Percentiles rank a stretch among this genome's conserved stretches.
phyloP scores from a whole-genome alignment of 2,329 filamentous ascomycete species.

The Penicillium sclerotiorum region DNA sequence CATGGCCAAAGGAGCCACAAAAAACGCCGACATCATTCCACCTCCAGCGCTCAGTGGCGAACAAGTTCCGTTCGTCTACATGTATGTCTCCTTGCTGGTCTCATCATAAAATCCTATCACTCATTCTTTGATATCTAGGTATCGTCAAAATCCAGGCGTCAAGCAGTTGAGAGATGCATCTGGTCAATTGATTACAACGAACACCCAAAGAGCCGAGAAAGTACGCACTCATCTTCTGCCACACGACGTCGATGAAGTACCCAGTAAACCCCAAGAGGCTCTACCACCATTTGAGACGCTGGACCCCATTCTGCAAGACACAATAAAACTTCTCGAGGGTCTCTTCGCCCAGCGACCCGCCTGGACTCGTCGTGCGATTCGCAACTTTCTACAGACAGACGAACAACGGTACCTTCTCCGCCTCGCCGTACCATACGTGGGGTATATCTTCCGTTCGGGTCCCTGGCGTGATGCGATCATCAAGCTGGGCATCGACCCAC shows the following conservation, averaged over 20 bases:
- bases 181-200: slow-evolving; percentile 63
- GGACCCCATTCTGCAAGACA: slow-evolving; percentile 62
- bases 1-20: slow-evolving; percentile 60
- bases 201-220: slow-evolving; percentile 60
- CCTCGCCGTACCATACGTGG: slow-evolving; percentile 77
- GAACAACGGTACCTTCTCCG: slow-evolving; percentile 63
- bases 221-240: slow-evolving; percentile 61
- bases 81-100: slow-evolving; percentile 33
- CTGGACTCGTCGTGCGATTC: slow-evolving; percentile 80
- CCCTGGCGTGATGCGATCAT: slow-evolving; percentile 90
- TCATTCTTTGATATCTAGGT: slow-evolving; percentile 45
- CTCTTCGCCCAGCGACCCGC: slow-evolving; percentile 76
- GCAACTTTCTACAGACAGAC: slow-evolving; percentile 66
- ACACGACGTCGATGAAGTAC: slow-evolving; percentile 64
- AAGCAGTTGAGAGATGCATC: slow-evolving; percentile 61
- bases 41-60: slow-evolving; percentile 77
- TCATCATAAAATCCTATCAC: background rate
- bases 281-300: slow-evolving; percentile 54
- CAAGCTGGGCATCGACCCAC: slow-evolving; percentile 82
- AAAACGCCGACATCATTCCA: slow-evolving; percentile 72
- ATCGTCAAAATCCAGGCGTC: slow-evolving; percentile 82
- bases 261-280: slow-evolving; percentile 61
- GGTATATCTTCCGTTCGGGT: slow-evolving; percentile 89
- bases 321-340: slow-evolving; percentile 65
- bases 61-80: slow-evolving; percentile 69